Evolutionary conservation across 2,329 filamentous ascomycete species (phyloP).

Genomic region (Venturia carpophila): DNA sequence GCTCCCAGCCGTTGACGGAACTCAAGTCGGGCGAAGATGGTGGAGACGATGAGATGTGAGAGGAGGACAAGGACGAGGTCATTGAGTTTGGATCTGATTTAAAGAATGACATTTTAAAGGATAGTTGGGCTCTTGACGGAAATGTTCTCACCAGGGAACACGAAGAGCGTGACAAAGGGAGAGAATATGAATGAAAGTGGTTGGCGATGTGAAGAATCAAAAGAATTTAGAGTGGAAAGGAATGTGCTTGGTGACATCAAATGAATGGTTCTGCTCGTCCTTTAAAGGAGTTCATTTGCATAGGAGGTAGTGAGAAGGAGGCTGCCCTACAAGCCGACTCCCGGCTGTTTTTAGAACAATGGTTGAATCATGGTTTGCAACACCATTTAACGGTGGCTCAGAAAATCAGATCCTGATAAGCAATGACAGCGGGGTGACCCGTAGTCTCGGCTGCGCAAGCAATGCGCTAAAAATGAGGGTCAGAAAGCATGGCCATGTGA

Average conservation of each 20-base stretch:
- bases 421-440: slow-evolving; percentile 3
- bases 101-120: neutral
- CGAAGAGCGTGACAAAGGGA: neutral
- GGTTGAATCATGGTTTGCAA: neutral
- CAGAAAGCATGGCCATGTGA: neutral
- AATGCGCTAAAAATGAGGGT: neutral
- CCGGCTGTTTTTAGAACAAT: neutral
- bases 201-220: neutral
- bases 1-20: neutral
- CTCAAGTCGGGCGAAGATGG: neutral
- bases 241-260: neutral
- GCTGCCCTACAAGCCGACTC: neutral
- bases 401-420: neutral
- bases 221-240: neutral
- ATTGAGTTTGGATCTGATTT: neutral
- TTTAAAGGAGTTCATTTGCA: neutral
- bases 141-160: neutral
- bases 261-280: neutral
- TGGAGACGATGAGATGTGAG: neutral
- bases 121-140: neutral
- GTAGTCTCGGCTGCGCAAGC: neutral
- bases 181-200: neutral
- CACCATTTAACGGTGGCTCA: neutral
- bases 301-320: neutral
- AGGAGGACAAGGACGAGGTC: neutral